Evolutionary conservation across 495 filamentous ascomycete species (phyloP), one percentile per base, ranked within the genome.

Genomic region (Aspergillus avenaceus): DNA sequence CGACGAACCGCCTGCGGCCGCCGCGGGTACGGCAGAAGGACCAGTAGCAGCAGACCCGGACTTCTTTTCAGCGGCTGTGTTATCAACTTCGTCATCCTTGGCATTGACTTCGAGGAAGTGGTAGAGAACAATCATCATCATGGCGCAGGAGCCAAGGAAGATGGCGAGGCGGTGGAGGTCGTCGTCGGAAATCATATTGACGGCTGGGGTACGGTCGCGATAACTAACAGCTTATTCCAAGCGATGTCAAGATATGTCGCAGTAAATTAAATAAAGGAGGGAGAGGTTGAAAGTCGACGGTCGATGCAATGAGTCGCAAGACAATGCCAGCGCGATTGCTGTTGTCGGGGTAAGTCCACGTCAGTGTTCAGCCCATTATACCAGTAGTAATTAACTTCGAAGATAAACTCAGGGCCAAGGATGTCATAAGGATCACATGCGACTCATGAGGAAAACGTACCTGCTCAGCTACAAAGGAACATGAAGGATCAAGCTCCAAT

Each of bases 81-180:
- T 23, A 14, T 56, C 34, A 3, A 53, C 28, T 14, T 59, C 59
- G 22, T 79, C 77, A 38, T 88, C 82, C 52, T 76, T 71, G 27
- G 91, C 83, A 66, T 98, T 98, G 76, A 97, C 83, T 62, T 97
- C 91, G 59, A 99, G 85, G 77, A 95, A 97, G 73, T 96, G 90
- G 78, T 97, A 97, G 16, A 96, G 71, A 37, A 97, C 83, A 41
- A 96, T 96, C 55, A 99, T 81, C 46, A 96, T 81, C 91, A 97
- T 93, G 58, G 93, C 82, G 26, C 84, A 78, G 34, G 84, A 90
- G 71, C 95, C 93, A 49, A 97, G 87, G 70, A 96, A 92, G 64
- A 96, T 84, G 69, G 93, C 91, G 19, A 99, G 84, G 23, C 79
- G 77, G 73, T 89, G 88, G 59, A 93, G 82, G 46, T 90, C 85